Percentiles rank a stretch among this genome's conserved stretches.
Evolutionary conservation across 106 monocot species (phyloP).

Genomic region (Amphibolis antarctica): DNA sequence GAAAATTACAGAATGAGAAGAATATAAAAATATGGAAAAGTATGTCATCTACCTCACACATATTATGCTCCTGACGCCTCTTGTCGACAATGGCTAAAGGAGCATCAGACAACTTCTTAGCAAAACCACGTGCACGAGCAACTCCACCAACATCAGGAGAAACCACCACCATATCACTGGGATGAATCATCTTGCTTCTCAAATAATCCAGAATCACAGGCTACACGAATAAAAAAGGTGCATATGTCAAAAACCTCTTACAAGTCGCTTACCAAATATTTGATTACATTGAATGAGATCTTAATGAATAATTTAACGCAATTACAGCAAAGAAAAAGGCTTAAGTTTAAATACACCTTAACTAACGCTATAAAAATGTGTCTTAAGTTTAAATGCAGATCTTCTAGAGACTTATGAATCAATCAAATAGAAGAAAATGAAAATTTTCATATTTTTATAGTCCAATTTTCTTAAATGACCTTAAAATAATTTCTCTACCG

Average conservation of each 20-base stretch:
- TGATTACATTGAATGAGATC: too few species aligned
- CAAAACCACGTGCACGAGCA: constrained; percentile 56
- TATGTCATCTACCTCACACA: constrained; percentile 28
- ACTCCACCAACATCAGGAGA: constrained; percentile 66
- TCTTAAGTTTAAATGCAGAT: too few species aligned
- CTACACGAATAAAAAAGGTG: constrained; percentile 14
- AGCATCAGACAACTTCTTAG: constrained; percentile 58
- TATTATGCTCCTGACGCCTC: constrained; percentile 46
- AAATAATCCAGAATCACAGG: constrained; percentile 60
- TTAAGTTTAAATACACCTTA: too few species aligned
- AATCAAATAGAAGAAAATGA: too few species aligned
- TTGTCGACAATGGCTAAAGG: constrained; percentile 60
- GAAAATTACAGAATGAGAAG: neutral
- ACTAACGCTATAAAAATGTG: too few species aligned
- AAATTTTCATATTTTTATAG: too few species aligned
- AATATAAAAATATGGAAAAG: neutral
- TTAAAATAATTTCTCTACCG: too few species aligned
- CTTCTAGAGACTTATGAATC: too few species aligned
- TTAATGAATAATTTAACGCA: too few species aligned
- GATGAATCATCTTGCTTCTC: constrained; percentile 35
- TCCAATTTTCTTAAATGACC: too few species aligned
- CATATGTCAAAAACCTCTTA: neutral
- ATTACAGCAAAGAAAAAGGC: too few species aligned
- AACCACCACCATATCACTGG: constrained; percentile 49
- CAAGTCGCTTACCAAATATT: neutral